Evolutionary conservation across 495 filamentous ascomycete genomes (phyloP), one percentile per base, ranked within the genome.

Genomic region (Penicillium manginii): DNA sequence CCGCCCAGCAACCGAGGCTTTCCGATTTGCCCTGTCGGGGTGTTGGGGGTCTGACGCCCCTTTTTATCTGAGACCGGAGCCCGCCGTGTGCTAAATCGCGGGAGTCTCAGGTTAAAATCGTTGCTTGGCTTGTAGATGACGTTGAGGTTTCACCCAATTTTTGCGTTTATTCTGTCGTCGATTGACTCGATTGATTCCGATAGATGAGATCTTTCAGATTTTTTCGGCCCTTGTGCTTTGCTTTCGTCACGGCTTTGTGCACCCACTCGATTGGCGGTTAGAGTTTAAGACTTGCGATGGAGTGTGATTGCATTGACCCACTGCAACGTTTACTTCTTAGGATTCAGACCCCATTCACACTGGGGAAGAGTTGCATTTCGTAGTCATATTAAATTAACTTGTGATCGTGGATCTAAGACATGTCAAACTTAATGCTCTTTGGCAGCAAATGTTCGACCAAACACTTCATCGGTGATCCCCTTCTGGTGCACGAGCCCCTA

Each of bases 21-120:
- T 70, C 67, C 67, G 67, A 70, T 70, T 70, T 70, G 67, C 52
- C 65, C 54, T 55, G 12, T 11, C 19, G 15, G 49, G 33, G 11
- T 4, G 54, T 22, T 35, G 26, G 14, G 42, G 35, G 54, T 39
- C 61, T 61, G 55, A 52, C 55, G 48, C 45, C 17, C 23, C 49
- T 40, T 49, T 61, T 11, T 53, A 69, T 55, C 59, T 62, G 66
- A 67, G 66, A 66, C 64, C 64, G 67, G 54, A 48, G 61, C 39
- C 18, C 55, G 61, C 64, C 61, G 67, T 45, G 23, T 50, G 39
- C 55, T 62, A 61, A 58, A 59, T 57, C 46, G 49, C 63, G 66
- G 59, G 57, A 60, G 58, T 67, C 61, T 60, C 59, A 66, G 60
- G 58, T 66, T 57, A 55, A 56, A 58, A 40, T 35, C 17, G 46